Evolutionary conservation across 1,139 yeast genomes (phyloP).

Genomic region (Geotrichum siamense): DNA sequence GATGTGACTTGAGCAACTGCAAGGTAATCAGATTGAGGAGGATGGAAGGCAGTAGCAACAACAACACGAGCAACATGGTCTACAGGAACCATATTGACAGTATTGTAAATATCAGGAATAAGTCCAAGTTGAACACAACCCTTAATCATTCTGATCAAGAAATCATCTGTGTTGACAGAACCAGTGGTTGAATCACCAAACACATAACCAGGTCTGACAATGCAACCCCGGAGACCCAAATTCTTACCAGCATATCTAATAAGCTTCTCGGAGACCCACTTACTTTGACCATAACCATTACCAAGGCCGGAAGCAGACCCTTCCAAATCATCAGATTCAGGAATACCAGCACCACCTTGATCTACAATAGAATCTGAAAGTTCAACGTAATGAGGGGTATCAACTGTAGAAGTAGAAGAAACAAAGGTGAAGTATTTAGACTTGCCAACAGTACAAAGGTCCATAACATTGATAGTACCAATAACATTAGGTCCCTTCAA

Average conservation of each 20-base stretch:
- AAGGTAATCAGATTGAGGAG: conserved; percentile 48
- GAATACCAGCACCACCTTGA: conserved; percentile 63
- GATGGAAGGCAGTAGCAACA: conserved; percentile 73
- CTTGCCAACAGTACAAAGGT: conserved; percentile 68
- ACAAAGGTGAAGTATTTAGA: conserved; percentile 85
- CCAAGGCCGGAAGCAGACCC: conserved; percentile 81
- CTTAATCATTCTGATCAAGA: conserved; percentile 86
- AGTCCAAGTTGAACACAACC: conserved; percentile 85
- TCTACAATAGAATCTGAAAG: conserved; percentile 63
- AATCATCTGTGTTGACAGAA: conserved; percentile 90
- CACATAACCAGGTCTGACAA: conserved; percentile 93
- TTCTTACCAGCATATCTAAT: conserved; percentile 75
- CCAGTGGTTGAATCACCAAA: conserved; percentile 83
- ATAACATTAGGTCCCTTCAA: conserved; percentile 90
- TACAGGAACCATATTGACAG: conserved; percentile 95
- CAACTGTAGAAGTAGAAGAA: conserved; percentile 90
- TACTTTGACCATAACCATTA: conserved; percentile 93
- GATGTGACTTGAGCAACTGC: conserved; percentile 94
- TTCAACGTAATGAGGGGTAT: conserved; percentile 69
- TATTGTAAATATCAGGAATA: conserved; percentile 78
- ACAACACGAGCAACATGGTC: conserved; percentile 94
- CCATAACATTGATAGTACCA: conserved; percentile 78
- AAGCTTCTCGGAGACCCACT: conserved; percentile 93
- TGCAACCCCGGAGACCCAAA: conserved; percentile 78
- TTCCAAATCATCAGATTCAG: conserved; percentile 71